phyloP scores from a whole-genome alignment of 257 asterid genomes.

The Solanum appendiculatum region DNA sequence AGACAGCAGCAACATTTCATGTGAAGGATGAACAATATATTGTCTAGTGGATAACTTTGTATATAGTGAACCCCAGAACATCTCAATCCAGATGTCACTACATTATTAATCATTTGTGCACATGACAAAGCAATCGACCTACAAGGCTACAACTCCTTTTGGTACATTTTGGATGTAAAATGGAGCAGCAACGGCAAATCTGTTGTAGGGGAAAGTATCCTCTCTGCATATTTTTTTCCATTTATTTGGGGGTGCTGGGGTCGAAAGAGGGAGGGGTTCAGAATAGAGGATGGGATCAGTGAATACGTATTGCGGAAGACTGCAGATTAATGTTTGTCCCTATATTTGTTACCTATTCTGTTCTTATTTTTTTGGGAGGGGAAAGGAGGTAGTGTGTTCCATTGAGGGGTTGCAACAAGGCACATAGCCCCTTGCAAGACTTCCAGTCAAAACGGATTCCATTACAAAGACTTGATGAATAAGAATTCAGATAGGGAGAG shows the following conservation, averaged over 20 bases:
- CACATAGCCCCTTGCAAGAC: not conserved
- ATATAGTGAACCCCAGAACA: not conserved
- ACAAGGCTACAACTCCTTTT: not conserved
- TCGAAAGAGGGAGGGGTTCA: not conserved
- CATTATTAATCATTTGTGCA: not conserved
- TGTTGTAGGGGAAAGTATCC: not conserved
- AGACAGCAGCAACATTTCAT: not conserved
- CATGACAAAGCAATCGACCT: not conserved
- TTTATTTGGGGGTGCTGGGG: no score
- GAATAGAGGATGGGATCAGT: not conserved
- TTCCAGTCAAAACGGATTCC: not conserved
- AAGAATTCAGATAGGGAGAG: not conserved
- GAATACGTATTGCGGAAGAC: not conserved
- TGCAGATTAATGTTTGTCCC: not conserved
- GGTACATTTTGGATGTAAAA: not conserved
- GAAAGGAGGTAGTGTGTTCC: not conserved
- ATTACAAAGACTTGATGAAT: not conserved
- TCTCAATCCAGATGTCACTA: not conserved
- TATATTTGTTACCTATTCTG: not conserved
- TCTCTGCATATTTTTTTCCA: not conserved
- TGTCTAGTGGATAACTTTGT: not conserved
- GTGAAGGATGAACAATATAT: not conserved
- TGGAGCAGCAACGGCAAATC: not conserved
- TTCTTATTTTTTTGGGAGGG: not conserved
- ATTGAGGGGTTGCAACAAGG: not conserved